Conservation (phyloP, 768 basidiomycete species). For the Xerocomellus dryophilus region DNA sequence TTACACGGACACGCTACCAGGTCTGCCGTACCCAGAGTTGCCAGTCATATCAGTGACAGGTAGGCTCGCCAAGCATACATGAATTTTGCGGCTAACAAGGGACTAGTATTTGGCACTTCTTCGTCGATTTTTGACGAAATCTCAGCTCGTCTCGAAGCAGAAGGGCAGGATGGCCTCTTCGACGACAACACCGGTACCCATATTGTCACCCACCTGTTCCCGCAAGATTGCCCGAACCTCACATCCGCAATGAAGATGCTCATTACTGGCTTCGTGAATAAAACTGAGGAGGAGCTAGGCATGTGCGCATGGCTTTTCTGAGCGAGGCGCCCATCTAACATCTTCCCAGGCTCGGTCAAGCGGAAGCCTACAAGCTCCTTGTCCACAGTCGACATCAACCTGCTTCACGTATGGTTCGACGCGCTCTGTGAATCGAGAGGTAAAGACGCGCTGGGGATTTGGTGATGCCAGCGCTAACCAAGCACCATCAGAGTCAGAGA, state of each 20-base stretch:
- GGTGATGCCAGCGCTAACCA: background rate
- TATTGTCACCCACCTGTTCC: constrained; percentile 50
- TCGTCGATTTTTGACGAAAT: constrained; percentile 48
- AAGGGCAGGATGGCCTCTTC: constrained; percentile 24
- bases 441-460: constrained; percentile 24
- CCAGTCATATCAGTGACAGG: constrained; percentile 58
- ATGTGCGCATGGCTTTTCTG: constrained; percentile 18
- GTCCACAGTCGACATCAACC: constrained; percentile 58
- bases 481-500: constrained; percentile 7
- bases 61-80: constrained; percentile 26
- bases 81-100: constrained; percentile 1
- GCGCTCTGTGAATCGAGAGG: constrained; percentile 39
- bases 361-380: constrained; percentile 50
- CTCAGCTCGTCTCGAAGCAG: constrained; percentile 34
- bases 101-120: constrained; percentile 44
- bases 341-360: constrained; percentile 35
- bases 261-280: constrained; percentile 50
- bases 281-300: constrained; percentile 31
- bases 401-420: constrained; percentile 60
- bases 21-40: constrained; percentile 58
- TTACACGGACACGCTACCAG: constrained; percentile 46
- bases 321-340: background rate
- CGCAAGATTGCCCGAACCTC: constrained; percentile 55
- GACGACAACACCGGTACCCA: constrained; percentile 17
- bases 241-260: constrained; percentile 52